Conservation (phyloP, 2,329 filamentous ascomycete species). For the Cercospora citrullina region DNA sequence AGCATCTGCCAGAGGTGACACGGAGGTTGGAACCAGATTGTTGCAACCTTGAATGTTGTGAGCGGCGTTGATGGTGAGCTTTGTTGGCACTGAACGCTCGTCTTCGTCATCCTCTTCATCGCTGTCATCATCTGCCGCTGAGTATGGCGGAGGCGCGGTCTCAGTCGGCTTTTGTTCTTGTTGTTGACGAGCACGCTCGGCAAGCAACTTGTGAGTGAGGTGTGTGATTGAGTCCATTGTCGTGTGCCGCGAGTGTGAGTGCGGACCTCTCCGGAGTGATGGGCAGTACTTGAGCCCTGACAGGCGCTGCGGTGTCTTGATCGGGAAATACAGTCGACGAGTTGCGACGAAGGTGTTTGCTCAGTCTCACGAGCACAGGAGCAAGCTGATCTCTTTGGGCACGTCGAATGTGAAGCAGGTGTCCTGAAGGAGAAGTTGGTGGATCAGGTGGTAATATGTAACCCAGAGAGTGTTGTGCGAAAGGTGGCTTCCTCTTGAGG, state of each 20-base stretch:
- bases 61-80: slow-evolving; percentile 52
- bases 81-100: slow-evolving; percentile 43
- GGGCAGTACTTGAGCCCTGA: slow-evolving; percentile 4
- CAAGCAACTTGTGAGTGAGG: slow-evolving; percentile 29
- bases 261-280: not conserved
- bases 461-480: not conserved
- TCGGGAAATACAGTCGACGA: slow-evolving; percentile 12
- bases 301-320: slow-evolving; percentile 17
- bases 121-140: slow-evolving; percentile 31
- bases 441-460: not conserved
- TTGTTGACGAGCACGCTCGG: slow-evolving; percentile 28
- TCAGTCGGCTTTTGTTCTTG: slow-evolving; percentile 16
- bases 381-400: not conserved
- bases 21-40: slow-evolving; percentile 52
- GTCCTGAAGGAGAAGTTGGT: slow-evolving; percentile 7
- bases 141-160: slow-evolving; percentile 32
- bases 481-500: slow-evolving; percentile 13
- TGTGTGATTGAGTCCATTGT: slow-evolving; percentile 32
- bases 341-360: slow-evolving; percentile 12
- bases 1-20: slow-evolving; percentile 41
- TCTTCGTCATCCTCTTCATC: slow-evolving; percentile 19
- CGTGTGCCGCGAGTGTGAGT: not conserved
- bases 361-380: slow-evolving; percentile 8
- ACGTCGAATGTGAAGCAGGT: slow-evolving; percentile 7
- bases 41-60: slow-evolving; percentile 50